Base-by-base conservation (phyloP, 805 yeast species). In the Grigorovia humatica region DNA sequence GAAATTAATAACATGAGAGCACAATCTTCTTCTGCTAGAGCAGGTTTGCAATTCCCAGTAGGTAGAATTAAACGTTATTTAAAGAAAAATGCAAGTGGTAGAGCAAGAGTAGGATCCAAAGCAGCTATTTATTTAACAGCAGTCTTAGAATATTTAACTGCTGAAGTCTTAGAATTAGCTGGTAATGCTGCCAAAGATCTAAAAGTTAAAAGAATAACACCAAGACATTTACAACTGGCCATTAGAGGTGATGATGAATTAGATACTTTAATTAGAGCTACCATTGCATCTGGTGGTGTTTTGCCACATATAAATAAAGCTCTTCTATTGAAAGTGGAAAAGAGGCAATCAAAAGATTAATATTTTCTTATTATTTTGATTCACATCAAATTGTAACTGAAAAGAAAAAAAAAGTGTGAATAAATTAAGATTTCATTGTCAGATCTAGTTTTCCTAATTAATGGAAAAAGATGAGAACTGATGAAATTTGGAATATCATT, bases 271-370 rank as follows among this genome's bases (percentile, higher is more conserved):
- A 85, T 91, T 67, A 84, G 88, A 73, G 96, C 96, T 53, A 91
- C 97, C 54, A 91, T 91, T 68, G 96, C 97, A 43, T 88, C 84
- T 62, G 98, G 98, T 77, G 98, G 98, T 83, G 98, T 91, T 51
- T 76, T 91, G 70, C 98, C 98, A 51, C 95, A 88, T 69, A 87
- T 88, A 66, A 87, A 88, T 74, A 83, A 84, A 70, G 88, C 88
- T 52, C 75, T 85, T 63, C 74, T 85, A 59, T 79, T 86, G 65
- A 84, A 86, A 74, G 88, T 82, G 50, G 90, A 83, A 40, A 49
- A 49, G 38, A 46, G 48, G 20, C 48, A n/a, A 30, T 19, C 35
- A 4, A 46, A 46, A 20, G 30, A 46, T 8, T 46, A 35, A 9
- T 13, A 11, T 5, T 32, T 32, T 32, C 9, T 30, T 30, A 30